phyloP scores from a whole-genome alignment of 345 rosid genomes.

The Noccaea caerulescens region DNA sequence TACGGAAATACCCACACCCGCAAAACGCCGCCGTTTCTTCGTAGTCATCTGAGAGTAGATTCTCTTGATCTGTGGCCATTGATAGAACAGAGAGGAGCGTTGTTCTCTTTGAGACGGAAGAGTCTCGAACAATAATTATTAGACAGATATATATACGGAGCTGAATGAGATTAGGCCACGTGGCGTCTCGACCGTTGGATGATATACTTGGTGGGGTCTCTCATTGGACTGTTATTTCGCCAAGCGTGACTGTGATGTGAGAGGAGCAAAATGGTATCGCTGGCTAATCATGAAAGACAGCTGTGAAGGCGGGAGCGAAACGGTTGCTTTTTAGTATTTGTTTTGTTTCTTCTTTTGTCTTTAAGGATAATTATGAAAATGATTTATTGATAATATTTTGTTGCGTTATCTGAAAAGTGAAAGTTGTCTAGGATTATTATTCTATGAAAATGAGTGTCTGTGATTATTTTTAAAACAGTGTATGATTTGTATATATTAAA shows the following conservation, averaged over 20 bases:
- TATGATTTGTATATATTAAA: background rate
- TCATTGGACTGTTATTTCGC: slow-evolving; percentile 27
- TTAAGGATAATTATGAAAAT: slow-evolving; percentile 27
- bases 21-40: slow-evolving; percentile 36
- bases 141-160: background rate
- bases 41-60: slow-evolving; percentile 34
- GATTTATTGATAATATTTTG: background rate
- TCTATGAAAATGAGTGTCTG: background rate
- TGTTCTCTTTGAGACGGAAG: slow-evolving; percentile 1
- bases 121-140: background rate
- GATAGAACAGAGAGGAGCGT: background rate
- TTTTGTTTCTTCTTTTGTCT: slow-evolving; percentile 33
- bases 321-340: slow-evolving; percentile 19
- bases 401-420: slow-evolving; percentile 23
- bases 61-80: slow-evolving; percentile 45
- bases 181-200: slow-evolving; percentile 25
- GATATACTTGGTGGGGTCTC: background rate
- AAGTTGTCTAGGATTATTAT: background rate
- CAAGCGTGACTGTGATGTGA: slow-evolving; percentile 33
- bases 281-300: slow-evolving; percentile 42
- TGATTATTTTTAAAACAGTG: background rate
- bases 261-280: slow-evolving; percentile 13
- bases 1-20: slow-evolving; percentile 52
- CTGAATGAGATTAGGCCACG: slow-evolving; percentile 16
- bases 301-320: slow-evolving; percentile 44